Evolutionary conservation across 1,139 yeast genomes (phyloP).

Genomic region (Lodderomyces beijingensis): DNA sequence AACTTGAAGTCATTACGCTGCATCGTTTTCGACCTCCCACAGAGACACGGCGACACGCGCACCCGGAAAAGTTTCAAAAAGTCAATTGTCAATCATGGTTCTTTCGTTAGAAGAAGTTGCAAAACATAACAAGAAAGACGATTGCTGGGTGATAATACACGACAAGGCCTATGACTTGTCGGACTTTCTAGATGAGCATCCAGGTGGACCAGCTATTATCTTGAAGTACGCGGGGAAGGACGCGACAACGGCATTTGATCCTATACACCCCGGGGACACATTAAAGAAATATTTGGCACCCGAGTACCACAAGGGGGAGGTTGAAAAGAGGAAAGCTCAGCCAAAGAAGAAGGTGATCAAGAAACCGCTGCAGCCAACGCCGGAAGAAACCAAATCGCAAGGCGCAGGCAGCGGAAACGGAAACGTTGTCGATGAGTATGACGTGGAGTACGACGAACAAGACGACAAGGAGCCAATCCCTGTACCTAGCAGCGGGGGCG

Average conservation of each 20-base stretch:
- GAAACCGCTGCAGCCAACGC: conserved; percentile 3
- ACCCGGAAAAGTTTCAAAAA: too few relatives aligned
- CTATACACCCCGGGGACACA: conserved; percentile 82
- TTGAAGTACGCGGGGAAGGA: conserved; percentile 54
- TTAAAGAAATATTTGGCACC: conserved; percentile 42
- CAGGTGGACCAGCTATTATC: conserved; percentile 52
- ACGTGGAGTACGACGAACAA: conserved; percentile 46
- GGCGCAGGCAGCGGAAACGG: background rate
- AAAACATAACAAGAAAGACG: conserved; percentile 34
- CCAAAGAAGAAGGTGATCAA: conserved; percentile 3
- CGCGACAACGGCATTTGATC: conserved; percentile 61
- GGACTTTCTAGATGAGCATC: conserved; percentile 46
- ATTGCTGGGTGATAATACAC: conserved; percentile 56
- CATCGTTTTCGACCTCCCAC: too few relatives aligned
- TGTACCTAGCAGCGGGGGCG: conserved; percentile 17
- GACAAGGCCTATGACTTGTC: conserved; percentile 50
- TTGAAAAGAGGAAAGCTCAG: conserved; percentile 17
- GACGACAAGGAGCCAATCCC: conserved; percentile 29
- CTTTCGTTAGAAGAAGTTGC: conserved; percentile 29
- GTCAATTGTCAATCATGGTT: too few relatives aligned
- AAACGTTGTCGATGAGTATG: conserved; percentile 37
- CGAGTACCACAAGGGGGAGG: conserved; percentile 32
- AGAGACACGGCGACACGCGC: too few relatives aligned
- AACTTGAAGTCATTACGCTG: too few relatives aligned
- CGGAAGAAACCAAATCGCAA: background rate